A percentile compares a stretch with the other conserved stretches of the same genome.
Conservation (phyloP, 106 monocot species). For the Ottelia alismoides region DNA sequence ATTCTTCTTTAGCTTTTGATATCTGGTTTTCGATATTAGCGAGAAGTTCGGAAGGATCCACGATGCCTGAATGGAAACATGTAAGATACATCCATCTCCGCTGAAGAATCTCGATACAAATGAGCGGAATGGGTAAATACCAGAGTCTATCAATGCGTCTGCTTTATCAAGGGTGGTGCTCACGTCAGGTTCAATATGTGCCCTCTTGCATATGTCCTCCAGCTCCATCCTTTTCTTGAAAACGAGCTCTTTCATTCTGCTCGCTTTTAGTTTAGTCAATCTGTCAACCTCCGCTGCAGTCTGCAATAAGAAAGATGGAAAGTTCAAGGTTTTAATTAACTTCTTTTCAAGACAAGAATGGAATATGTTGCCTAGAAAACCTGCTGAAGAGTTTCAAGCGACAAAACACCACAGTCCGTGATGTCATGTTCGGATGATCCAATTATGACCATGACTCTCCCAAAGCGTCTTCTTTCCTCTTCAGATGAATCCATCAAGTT, state of each 20-base stretch:
- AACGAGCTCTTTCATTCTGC: conserved; percentile 87
- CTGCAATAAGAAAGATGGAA: conserved; percentile 20
- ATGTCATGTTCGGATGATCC: conserved; percentile 37
- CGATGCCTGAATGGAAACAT: conserved; percentile 38
- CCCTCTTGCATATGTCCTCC: conserved; percentile 77
- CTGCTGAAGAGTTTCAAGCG: conserved; percentile 60
- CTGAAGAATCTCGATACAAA: too few species aligned
- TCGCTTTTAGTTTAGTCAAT: conserved; percentile 72
- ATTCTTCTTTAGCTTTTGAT: conserved; percentile 51
- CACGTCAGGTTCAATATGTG: conserved; percentile 77
- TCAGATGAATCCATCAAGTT: conserved; percentile 79
- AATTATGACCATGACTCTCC: conserved; percentile 34
- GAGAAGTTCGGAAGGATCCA: conserved; percentile 80
- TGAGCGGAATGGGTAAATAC: too few species aligned
- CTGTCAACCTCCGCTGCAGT: conserved; percentile 67
- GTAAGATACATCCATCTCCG: too few species aligned
- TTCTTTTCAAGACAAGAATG: not conserved
- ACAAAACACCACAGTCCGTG: conserved; percentile 33
- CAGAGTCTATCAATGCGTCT: conserved; percentile 76
- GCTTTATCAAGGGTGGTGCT: conserved; percentile 66
- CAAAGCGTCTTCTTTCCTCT: conserved; percentile 48
- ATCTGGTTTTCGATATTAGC: conserved; percentile 80
- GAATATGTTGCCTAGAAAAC: conserved; percentile 16
- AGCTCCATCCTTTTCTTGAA: conserved; percentile 57
- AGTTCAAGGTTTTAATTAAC: not conserved